Conservation (phyloP, 169 alveolate genomes). For the Amoebophrya sp. region DNA sequence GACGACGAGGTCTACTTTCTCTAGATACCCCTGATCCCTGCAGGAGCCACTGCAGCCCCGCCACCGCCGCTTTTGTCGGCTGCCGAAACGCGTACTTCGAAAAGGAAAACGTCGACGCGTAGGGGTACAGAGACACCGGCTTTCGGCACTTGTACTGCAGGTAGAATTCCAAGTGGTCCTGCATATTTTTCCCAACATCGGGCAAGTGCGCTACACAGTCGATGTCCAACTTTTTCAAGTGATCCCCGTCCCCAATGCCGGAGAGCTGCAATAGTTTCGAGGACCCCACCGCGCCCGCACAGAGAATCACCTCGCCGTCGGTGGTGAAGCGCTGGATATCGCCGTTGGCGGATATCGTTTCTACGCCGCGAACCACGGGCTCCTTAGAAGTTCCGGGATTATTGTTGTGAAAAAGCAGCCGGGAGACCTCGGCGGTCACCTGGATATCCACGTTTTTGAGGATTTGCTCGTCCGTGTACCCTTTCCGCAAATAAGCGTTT, state of each 20-base stretch:
- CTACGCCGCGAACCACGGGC: not conserved
- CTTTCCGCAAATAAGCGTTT: not conserved
- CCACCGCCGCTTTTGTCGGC: conserved; percentile 28
- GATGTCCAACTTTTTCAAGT: conserved; percentile 29
- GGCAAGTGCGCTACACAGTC: conserved; percentile 12
- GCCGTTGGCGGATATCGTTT: not conserved
- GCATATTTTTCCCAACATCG: conserved; percentile 46
- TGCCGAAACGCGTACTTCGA: not conserved
- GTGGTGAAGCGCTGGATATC: conserved; percentile 16
- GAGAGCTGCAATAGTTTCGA: conserved; percentile 44
- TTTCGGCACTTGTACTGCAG: not conserved
- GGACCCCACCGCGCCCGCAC: conserved; percentile 44
- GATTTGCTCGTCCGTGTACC: not conserved
- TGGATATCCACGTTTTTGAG: not conserved
- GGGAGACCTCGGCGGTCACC: not conserved
- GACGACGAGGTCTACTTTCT: too few relatives aligned
- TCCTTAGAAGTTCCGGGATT: not conserved
- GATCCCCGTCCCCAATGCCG: conserved; percentile 42
- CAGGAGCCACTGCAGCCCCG: not conserved
- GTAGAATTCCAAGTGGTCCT: conserved; percentile 43
- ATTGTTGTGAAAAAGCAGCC: not conserved
- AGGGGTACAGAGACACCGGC: conserved; percentile 24
- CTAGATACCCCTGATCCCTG: conserved; percentile 25
- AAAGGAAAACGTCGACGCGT: not conserved
- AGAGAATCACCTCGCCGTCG: conserved; percentile 36